These are phyloP conservation scores for Senna tora DNA, from an alignment of 306 rosid genomes.

Conservation along the genomic window DNA sequence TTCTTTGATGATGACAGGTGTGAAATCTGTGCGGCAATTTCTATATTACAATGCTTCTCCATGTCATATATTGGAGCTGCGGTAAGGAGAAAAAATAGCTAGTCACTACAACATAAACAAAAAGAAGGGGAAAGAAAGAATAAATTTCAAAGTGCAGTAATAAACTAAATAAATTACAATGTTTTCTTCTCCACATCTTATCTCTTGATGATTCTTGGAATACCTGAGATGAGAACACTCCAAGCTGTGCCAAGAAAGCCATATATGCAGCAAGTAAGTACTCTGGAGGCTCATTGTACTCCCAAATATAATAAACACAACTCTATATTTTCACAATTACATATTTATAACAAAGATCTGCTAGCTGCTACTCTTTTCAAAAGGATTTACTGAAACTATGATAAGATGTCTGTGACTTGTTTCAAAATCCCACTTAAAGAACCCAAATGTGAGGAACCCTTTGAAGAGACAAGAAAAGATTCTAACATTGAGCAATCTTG, in stretches of 20 bases:
- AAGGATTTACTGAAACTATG: constrained; percentile 1
- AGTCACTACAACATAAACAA: constrained; percentile 35
- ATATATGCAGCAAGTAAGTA: constrained; percentile 44
- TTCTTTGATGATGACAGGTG: constrained; percentile 65
- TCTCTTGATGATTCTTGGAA: constrained; percentile 88
- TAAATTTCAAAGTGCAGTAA: constrained; percentile 32
- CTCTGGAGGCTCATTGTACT: constrained; percentile 27
- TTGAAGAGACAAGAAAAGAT: constrained; percentile 21
- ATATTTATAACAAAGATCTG: constrained; percentile 8
- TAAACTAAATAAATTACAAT: constrained; percentile 58
- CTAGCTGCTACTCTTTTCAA: constrained; percentile 20
- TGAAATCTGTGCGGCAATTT: constrained; percentile 82
- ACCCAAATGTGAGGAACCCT: constrained; percentile 13
- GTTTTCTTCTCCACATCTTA: constrained; percentile 72
- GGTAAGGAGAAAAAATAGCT: constrained; percentile 28
- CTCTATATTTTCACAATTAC: constrained; percentile 7
- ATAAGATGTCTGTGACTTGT: constrained; percentile 1
- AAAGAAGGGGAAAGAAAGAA: neutral
- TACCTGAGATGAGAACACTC: constrained; percentile 96
- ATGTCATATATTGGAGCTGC: constrained; percentile 79
- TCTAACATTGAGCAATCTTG: constrained; percentile 17
- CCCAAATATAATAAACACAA: neutral
- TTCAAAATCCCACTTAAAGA: constrained; percentile 12
- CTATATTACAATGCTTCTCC: constrained; percentile 94
- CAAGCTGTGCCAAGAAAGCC: constrained; percentile 74